Evolutionary conservation across 1,284 basidiomycete genomes (phyloP).

Genomic region (Sporisorium graminicola): DNA sequence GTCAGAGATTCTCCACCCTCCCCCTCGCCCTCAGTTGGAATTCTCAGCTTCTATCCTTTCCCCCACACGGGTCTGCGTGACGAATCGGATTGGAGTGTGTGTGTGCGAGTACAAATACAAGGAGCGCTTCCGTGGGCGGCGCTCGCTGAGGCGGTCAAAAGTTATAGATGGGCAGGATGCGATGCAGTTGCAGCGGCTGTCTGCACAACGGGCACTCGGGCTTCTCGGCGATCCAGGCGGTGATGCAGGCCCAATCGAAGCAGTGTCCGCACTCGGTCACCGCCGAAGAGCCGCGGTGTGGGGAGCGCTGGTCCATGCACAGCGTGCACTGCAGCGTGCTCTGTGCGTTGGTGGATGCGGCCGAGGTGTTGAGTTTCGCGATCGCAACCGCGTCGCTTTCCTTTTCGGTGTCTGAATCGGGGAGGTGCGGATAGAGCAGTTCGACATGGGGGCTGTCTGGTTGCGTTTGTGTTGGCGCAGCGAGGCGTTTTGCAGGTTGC

Average conservation of each 20-base stretch:
- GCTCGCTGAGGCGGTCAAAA: no score
- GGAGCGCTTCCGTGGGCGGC: no score
- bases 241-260: constrained; percentile 93
- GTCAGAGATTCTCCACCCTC: constrained; percentile 10
- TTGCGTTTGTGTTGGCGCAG: no score
- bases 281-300: constrained; percentile 74
- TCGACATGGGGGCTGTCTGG: no score
- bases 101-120: constrained; percentile 5
- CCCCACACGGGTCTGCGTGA: background rate
- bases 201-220: constrained; percentile 59
- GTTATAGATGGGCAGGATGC: constrained; percentile 58
- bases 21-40: constrained; percentile 12
- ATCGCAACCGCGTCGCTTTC: constrained; percentile 6
- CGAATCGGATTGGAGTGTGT: background rate
- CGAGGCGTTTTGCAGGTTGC: constrained; percentile 41
- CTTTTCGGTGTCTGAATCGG: constrained; percentile 2
- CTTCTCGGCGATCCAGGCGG: constrained; percentile 88
- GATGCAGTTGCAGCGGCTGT: constrained; percentile 36
- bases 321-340: constrained; percentile 67
- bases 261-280: constrained; percentile 94
- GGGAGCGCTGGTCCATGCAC: constrained; percentile 65
- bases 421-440: constrained; percentile 31
- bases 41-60: background rate
- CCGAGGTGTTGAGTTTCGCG: constrained; percentile 38
- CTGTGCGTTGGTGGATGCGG: constrained; percentile 23